Evolutionary conservation across 2,329 filamentous ascomycete species (phyloP), one percentile per base, ranked within the genome.

Genomic region (Thielaviopsis populi): DNA sequence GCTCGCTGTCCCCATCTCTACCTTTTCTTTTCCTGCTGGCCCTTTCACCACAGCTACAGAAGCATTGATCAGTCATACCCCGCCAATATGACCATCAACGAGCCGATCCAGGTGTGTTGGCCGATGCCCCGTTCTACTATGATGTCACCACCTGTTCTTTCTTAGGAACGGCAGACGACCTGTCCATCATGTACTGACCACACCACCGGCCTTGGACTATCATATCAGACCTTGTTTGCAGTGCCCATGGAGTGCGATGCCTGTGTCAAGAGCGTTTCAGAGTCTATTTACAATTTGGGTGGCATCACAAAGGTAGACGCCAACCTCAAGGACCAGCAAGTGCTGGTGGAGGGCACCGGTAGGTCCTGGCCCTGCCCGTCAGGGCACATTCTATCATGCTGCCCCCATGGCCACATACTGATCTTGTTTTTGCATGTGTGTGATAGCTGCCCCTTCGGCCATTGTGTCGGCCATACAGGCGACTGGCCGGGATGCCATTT

Each of bases 401-500:
- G 11, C 24, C 24, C 24, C 17, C 6, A 61, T 22, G 17, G 24
- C 19, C 13, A 15, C 3, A 48, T 50, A 61, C 27, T 41, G 27
- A 61, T 33, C 13, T 33, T 37, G 1, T 61, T 27, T 59, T 59
- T 56, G n/a, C 43, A 62, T n/a, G 43, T 24, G 22, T 27, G 40
- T 53, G 61, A 56, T 54, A 82, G 89, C 89, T 69, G 84, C 94
- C 22, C 94, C 94, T 17, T 96, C 91, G 62, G 83, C 87, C 56
- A 95, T 97, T 68, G 91, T 96, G 37, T 79, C 85, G 67, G 88
- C 92, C 7, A 95, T 97, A 68, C 88, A 96, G 76, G 80, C 81
- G 54, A 96, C 91, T 10, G 94, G 94, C 62, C 84, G 91, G 71
- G 92, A 97, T 81, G 92, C 92, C 56, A 96, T 99, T 71, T 77